A percentile compares a stretch with the other conserved stretches of the same genome.
phyloP scores from a whole-genome alignment of 495 filamentous ascomycete genomes.

The Xylaria venustula region DNA sequence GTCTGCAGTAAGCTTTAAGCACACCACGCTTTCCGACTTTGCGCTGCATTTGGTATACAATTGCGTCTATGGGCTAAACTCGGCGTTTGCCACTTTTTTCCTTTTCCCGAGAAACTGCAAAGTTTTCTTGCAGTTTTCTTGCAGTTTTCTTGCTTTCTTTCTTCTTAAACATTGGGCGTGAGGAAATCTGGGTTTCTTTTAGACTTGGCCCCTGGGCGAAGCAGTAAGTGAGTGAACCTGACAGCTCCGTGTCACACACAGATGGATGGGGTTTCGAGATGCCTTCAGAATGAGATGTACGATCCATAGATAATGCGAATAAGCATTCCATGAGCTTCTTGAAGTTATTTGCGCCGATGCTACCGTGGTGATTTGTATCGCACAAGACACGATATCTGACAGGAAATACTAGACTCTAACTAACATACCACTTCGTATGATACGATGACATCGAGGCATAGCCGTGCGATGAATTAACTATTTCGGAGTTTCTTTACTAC shows the following conservation, averaged over 20 bases:
- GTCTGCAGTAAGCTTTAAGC: too few relatives aligned
- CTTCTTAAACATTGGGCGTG: neutral
- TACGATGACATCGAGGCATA: too few relatives aligned
- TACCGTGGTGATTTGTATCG: too few relatives aligned
- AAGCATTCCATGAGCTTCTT: neutral
- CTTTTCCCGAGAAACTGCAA: too few relatives aligned
- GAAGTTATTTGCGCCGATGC: too few relatives aligned
- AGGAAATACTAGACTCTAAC: too few relatives aligned
- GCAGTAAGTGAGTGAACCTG: neutral
- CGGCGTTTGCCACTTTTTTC: neutral
- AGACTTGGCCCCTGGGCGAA: neutral
- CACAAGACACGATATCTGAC: too few relatives aligned
- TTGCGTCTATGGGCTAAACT: neutral
- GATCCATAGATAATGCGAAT: constrained; percentile 1
- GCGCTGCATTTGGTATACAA: neutral
- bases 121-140: too few relatives aligned
- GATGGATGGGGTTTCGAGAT: neutral
- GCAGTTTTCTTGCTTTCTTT: constrained; percentile 1
- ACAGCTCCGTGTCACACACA: neutral
- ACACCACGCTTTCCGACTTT: too few relatives aligned
- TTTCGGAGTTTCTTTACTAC: too few relatives aligned
- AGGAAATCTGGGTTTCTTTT: neutral
- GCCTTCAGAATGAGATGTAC: neutral
- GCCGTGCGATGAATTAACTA: too few relatives aligned
- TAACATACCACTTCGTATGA: too few relatives aligned